Evolutionary conservation across 2,329 filamentous ascomycete species (phyloP), one percentile per base, ranked within the genome.

Genomic region (Davidsoniella eucalypti): DNA sequence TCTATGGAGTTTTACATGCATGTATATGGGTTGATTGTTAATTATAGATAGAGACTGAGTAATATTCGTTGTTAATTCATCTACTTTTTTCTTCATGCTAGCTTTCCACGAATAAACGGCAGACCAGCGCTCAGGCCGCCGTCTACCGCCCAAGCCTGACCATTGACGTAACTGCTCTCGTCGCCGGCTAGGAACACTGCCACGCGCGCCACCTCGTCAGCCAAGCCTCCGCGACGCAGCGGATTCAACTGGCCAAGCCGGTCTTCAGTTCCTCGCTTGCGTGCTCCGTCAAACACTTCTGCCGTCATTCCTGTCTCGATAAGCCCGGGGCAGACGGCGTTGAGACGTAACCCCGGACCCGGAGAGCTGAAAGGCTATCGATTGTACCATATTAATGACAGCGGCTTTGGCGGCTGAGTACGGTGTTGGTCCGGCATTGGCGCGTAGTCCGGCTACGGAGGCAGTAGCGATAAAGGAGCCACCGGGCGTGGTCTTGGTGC

Each of bases 241-340:
- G 90, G 92, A 64, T 95, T 96, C 59, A 96, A 65, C 69, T 96
- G 90, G 1, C 90, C 92, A 61, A 96, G 87, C 72, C 87, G 93
- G 59, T 70, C 71, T 68, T 87, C 76, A 1, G 80, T 90, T 37
- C 90, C 90, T 51, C 84, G 67, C 5, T 69, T 67, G 36, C 78
- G 68, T 3, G 80, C 80, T 0, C 70, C 68, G 52, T 82, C 77
- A 60, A 81, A 92, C 58, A 84, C 73, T 1, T 67, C 56, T 38
- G 71, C 72, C 51, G 85, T 92, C 85, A 92, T 92, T 21, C 83
- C 88, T 21, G 90, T 96, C 71, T 95, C 88, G 58, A 94, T 90
- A 47, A 96, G 67, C 1, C 90, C 90, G 0, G 90, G 90, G 63
- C 90, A 95, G 56, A 96, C 77, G 40, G 87, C 86, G 63, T 96